Evolutionary conservation across 116 monocot genomes (phyloP).

Genomic region (Papilionanthe hybrid): DNA sequence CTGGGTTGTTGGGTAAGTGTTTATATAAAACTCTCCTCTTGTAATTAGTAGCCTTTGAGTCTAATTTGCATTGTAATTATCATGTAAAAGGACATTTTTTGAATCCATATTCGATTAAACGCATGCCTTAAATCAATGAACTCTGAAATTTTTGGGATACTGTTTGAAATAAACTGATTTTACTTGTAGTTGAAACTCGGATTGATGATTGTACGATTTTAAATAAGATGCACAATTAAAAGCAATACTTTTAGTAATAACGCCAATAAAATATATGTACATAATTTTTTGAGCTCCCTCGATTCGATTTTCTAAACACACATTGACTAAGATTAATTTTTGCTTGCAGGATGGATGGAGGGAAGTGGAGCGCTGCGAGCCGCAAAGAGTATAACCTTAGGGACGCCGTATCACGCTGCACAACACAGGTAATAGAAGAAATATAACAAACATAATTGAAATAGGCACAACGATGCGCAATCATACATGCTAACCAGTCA

Average conservation of each 20-base stretch:
- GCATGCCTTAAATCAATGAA: too few species aligned
- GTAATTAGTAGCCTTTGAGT: background rate
- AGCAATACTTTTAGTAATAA: too few species aligned
- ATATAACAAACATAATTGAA: background rate
- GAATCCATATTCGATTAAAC: too few species aligned
- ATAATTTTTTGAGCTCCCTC: too few species aligned
- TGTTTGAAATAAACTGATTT: too few species aligned
- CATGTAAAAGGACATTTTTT: too few species aligned
- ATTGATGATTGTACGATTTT: too few species aligned
- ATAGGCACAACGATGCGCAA: background rate
- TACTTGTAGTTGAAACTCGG: too few species aligned
- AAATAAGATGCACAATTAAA: too few species aligned
- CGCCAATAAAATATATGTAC: too few species aligned
- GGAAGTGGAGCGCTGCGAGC: constrained; percentile 34
- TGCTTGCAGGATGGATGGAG: constrained; percentile 46
- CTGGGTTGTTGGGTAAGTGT: constrained; percentile 53
- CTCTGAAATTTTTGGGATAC: too few species aligned
- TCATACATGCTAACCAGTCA: background rate
- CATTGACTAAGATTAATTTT: background rate
- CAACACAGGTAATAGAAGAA: constrained; percentile 34
- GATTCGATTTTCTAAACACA: background rate
- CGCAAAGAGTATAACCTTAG: constrained; percentile 46
- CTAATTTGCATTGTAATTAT: background rate
- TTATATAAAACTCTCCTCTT: background rate
- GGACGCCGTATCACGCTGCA: constrained; percentile 60